Evolutionary conservation across 192 early-diverging fungal species (phyloP).

Genomic region (Coemansia sp.): DNA sequence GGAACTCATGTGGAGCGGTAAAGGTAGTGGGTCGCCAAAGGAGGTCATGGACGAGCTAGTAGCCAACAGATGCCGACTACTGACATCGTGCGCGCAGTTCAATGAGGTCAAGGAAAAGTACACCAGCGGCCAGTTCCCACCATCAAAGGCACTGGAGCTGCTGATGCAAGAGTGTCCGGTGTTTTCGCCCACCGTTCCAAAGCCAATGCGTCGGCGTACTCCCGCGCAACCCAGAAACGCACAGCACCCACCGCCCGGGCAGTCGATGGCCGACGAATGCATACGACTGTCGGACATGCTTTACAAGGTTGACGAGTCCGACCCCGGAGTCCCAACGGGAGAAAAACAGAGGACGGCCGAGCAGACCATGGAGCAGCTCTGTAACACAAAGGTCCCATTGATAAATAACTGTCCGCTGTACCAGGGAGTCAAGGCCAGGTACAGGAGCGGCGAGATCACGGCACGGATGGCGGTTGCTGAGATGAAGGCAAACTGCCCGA

Average conservation of each 20-base stretch:
- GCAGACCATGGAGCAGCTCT: constrained; percentile 37
- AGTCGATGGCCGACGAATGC: constrained; percentile 55
- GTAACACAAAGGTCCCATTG: constrained; percentile 36
- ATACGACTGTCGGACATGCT: constrained; percentile 48
- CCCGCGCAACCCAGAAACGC: background rate
- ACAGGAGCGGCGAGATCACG: constrained; percentile 31
- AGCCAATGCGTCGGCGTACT: constrained; percentile 1
- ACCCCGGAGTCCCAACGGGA: background rate
- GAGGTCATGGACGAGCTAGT: constrained; percentile 42
- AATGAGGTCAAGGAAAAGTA: constrained; percentile 25
- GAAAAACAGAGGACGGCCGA: constrained; percentile 9
- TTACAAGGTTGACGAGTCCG: constrained; percentile 30
- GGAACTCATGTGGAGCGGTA: constrained; percentile 19
- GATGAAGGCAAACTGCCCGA: constrained; percentile 55
- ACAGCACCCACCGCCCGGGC: constrained; percentile 21
- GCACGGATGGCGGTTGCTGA: constrained; percentile 38
- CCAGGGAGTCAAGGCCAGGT: constrained; percentile 44
- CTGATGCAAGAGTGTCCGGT: constrained; percentile 35
- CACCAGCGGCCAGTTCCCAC: constrained; percentile 18
- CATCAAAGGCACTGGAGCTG: constrained; percentile 36
- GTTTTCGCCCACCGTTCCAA: constrained; percentile 28
- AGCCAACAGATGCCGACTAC: constrained; percentile 23
- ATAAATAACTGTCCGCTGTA: constrained; percentile 53
- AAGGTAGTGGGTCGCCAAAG: constrained; percentile 13
- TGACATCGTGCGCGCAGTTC: constrained; percentile 43